phyloP scores from a whole-genome alignment of 768 basidiomycete genomes.

The Naganishia friedmannii region DNA sequence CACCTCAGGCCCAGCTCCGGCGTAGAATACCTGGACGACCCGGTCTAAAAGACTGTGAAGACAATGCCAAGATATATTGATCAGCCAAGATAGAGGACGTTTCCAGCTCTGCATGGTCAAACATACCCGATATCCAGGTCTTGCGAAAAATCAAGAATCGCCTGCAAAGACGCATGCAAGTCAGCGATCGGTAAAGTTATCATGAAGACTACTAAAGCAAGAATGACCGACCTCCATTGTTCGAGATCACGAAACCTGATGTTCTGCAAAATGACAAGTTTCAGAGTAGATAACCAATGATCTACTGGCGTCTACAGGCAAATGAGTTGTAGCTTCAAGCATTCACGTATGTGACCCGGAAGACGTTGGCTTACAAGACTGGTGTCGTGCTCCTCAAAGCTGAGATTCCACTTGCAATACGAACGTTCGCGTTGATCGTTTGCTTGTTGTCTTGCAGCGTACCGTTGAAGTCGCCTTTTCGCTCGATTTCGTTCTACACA shows the following conservation, averaged over 20 bases:
- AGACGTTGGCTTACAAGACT: not conserved
- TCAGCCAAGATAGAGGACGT: not conserved
- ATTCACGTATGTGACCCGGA: not conserved
- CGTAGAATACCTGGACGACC: conserved; percentile 88
- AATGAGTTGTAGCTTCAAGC: not conserved
- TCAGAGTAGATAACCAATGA: not conserved
- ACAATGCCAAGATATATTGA: not conserved
- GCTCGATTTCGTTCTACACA: not conserved
- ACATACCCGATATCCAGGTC: conserved; percentile 77
- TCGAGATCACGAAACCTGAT: conserved; percentile 1
- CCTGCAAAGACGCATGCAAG: conserved; percentile 55
- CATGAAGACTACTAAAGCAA: not conserved
- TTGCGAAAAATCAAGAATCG: conserved; percentile 84
- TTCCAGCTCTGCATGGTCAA: not conserved
- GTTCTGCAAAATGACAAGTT: not conserved
- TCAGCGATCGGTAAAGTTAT: not conserved
- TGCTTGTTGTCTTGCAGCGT: not conserved
- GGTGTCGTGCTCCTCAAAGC: not conserved
- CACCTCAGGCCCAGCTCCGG: conserved; percentile 79
- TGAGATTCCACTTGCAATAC: not conserved
- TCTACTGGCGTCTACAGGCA: not conserved
- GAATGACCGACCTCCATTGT: conserved; percentile 16
- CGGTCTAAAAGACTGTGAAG: conserved; percentile 69
- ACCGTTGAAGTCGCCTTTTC: not conserved
- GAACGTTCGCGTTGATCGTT: conserved; percentile 1